Evolutionary conservation across 129 eudicot genomes (phyloP), one percentile per base, ranked within the genome.

Genomic region (Logfia minima): DNA sequence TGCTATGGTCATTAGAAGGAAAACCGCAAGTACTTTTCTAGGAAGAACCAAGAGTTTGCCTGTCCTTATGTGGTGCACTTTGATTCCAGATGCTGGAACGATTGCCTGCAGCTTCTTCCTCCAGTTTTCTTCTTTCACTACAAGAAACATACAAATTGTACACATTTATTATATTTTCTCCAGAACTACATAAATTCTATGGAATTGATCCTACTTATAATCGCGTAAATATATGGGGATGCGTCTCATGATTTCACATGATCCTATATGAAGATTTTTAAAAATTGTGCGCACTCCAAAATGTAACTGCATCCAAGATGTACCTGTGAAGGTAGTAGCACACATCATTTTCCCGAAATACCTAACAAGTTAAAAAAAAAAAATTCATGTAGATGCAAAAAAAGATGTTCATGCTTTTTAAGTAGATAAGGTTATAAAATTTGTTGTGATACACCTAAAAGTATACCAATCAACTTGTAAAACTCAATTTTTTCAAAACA

Each of bases 1-100:
- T 0, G 96, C 99, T 53, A 94, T 94, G 13, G 99, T 94, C 97
- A 94, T 89, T 61, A 94, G 58, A 0, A 91, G 87, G 51, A 94
- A 94, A 63, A 82, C 66, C 0, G 96, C 99, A 0, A 94, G 83
- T 1, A 91, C 78, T 76, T 96, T 83, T 72, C 99, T 71, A 0
- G 97, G 88, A 74, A 91, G 75, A 31, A 41, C 26, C 39, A 91
- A 84, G 11, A 82, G 86, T 35, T 87, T 96, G 0, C 96, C 96
- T 1, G 96, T 89, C 73, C 89, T 78, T 55, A 94, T 91, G 68
- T 94, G 97, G 70, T 85, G 85, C 65, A 86, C 83, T 2, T 6
- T 45, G 1, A 91, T 62, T 23, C 98, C 99, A 59, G 80, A 71
- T 0, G 79, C 94, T 4, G 99, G 99, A 55, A 88, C 80, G 52